Evolutionary conservation across 1,284 basidiomycete genomes (phyloP).

Genomic region (Pseudozyma pruni): DNA sequence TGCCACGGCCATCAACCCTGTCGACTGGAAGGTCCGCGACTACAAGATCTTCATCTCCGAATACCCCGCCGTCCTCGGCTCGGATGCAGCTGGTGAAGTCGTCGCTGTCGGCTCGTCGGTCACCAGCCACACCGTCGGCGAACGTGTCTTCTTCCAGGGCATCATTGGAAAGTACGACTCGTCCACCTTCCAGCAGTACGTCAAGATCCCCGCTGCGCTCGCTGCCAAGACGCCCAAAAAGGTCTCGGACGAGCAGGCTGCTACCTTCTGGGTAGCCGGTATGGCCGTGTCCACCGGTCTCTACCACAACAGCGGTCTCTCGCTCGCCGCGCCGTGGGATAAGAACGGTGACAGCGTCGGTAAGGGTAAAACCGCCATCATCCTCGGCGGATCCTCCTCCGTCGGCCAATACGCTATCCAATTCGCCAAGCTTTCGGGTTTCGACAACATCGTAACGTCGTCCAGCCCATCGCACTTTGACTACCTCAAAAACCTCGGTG

Average conservation of each 20-base stretch:
- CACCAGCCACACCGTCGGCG: slow-evolving; percentile 38
- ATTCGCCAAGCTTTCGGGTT: slow-evolving; percentile 52
- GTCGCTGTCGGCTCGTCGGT: slow-evolving; percentile 31
- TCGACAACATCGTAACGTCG: slow-evolving; percentile 50
- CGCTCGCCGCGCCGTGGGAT: slow-evolving; percentile 48
- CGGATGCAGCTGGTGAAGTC: slow-evolving; percentile 53
- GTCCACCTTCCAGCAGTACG: slow-evolving; percentile 57
- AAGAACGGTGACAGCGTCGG: slow-evolving; percentile 32
- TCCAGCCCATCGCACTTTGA: slow-evolving; percentile 39
- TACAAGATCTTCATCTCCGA: slow-evolving; percentile 35
- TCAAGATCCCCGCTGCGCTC: slow-evolving; percentile 44
- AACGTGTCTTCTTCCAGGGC: slow-evolving; percentile 62
- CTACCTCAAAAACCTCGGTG: slow-evolving; percentile 48
- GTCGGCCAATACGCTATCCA: slow-evolving; percentile 61
- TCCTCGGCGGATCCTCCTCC: slow-evolving; percentile 50
- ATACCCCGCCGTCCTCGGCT: slow-evolving; percentile 51
- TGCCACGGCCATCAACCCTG: slow-evolving; percentile 57
- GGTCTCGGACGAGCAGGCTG: slow-evolving; percentile 52
- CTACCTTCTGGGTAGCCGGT: slow-evolving; percentile 48
- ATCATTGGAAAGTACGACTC: slow-evolving; percentile 42
- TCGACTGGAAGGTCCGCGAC: slow-evolving; percentile 58
- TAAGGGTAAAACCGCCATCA: slow-evolving; percentile 49
- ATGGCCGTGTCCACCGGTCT: slow-evolving; percentile 43
- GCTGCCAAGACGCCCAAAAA: slow-evolving; percentile 45
- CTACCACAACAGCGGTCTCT: slow-evolving; percentile 44